Percentiles rank a stretch among this genome's conserved stretches.
These are phyloP conservation scores for Komagataea norvegica DNA, from an alignment of 1,139 yeast species.

Conservation along the genomic window DNA sequence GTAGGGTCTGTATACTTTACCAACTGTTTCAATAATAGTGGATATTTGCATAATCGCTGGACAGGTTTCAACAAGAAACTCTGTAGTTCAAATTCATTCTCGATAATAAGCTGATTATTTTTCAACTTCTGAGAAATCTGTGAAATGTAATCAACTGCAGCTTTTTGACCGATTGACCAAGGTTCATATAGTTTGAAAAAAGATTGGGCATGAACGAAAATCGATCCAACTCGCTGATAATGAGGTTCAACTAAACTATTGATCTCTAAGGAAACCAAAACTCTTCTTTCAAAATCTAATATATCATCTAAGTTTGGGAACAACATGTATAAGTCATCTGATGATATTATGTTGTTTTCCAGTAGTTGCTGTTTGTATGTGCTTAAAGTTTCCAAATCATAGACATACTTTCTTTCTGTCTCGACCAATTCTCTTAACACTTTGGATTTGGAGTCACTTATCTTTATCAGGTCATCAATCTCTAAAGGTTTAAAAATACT, in stretches of 20 bases:
- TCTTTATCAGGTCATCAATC: constrained; percentile 29
- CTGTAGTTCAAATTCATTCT: constrained; percentile 85
- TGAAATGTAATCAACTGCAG: constrained; percentile 77
- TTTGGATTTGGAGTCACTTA: constrained; percentile 57
- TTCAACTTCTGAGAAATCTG: constrained; percentile 55
- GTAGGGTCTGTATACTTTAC: constrained; percentile 54
- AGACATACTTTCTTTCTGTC: constrained; percentile 89
- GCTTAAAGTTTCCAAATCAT: constrained; percentile 73
- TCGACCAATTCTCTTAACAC: constrained; percentile 81
- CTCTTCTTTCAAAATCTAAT: constrained; percentile 88
- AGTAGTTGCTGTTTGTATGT: constrained; percentile 65
- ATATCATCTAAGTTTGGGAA: constrained; percentile 86
- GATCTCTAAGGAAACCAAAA: constrained; percentile 83
- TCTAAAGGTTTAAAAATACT: constrained; percentile 30
- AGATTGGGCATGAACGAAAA: constrained; percentile 76
- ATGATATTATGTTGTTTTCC: constrained; percentile 61
- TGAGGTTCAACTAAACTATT: constrained; percentile 71
- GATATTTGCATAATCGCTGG: constrained; percentile 91
- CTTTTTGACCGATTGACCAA: constrained; percentile 80
- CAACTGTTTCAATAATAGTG: constrained; percentile 72
- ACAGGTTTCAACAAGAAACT: constrained; percentile 89
- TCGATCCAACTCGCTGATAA: constrained; percentile 82
- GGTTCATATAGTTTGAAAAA: constrained; percentile 90
- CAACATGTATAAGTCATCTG: constrained; percentile 74
- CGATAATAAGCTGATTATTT: constrained; percentile 59